Base-by-base conservation (phyloP, 495 filamentous ascomycete genomes). In the Astrocystis sublimbata region DNA sequence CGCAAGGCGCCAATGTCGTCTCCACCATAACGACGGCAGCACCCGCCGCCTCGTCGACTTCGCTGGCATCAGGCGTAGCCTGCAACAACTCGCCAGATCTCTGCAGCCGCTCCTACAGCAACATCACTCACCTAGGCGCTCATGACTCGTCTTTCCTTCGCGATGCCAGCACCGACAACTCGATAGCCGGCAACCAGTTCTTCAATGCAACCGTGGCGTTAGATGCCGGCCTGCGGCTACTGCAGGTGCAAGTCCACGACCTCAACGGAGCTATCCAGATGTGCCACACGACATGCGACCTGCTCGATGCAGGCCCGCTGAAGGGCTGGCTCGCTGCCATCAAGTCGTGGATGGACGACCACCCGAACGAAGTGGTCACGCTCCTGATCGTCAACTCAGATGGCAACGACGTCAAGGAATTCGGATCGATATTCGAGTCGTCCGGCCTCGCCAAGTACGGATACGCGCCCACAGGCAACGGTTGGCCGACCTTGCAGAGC, bases 381-480 rank as follows among this genome's bases (percentile, higher is more conserved):
- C 67, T 92, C 12, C 76, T 92, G 3, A 74, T 91, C 17, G 88
- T 89, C 13, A 92, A 91, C 71, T 82, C 82, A 0, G 87, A 89
- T 65, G 77, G 79, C 55, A 67, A 83, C 15, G 61, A 71, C 15
- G 77, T 79, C 8, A 66, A 72, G 28, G 61, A 74, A 9, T 87
- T 89, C 60, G 86, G 78, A 13, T 60, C 72, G 4, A 79, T 78
- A 2, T 91, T 89, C 63, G 67, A 73, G 21, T 65, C 71, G 41
- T 79, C 81, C 3, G 86, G 85, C 7, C 79, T 91, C 38, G 72
- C 78, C 28, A 67, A 62, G n/a, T 87, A 90, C 68, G 82, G 83
- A 12, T 91, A 82, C 69, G 76, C 75, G 4, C 76, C 81, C 9
- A 71, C 79, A 1, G 66, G 68, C 8, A 71, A 68, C 45, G 55